Conservation (phyloP, 768 basidiomycete species). For the Coprinellus aureogranulatus region DNA sequence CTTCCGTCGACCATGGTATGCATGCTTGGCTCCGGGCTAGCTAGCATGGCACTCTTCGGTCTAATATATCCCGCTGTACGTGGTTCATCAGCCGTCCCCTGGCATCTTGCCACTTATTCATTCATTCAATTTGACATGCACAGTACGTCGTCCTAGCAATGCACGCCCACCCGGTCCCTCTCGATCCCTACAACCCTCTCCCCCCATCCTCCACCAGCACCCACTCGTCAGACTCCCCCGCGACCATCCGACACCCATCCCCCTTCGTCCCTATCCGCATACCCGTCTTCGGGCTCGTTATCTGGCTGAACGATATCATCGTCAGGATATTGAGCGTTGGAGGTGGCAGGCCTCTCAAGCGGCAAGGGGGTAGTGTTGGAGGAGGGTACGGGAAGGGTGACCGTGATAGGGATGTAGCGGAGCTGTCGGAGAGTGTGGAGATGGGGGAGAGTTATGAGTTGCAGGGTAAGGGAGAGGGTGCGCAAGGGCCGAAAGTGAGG, state of each 20-base stretch:
- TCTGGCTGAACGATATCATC: conserved; percentile 71
- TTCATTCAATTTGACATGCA: background rate
- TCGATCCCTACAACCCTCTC: conserved; percentile 70
- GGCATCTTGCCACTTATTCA: background rate
- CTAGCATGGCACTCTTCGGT: conserved; percentile 81
- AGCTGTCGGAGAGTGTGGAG: conserved; percentile 54
- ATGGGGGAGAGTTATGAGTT: conserved; percentile 45
- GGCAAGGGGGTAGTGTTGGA: background rate
- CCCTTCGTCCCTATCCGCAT: conserved; percentile 79
- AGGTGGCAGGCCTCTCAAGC: conserved; percentile 16
- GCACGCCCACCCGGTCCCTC: conserved; percentile 69
- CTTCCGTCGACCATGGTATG: conserved; percentile 72
- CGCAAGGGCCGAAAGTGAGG: background rate
- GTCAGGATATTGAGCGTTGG: conserved; percentile 62
- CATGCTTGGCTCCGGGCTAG: conserved; percentile 68
- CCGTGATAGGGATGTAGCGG: background rate
- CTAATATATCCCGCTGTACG: conserved; percentile 76
- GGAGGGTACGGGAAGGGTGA: conserved; percentile 1
- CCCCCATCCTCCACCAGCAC: conserved; percentile 22
- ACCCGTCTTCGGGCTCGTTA: conserved; percentile 70
- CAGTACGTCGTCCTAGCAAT: conserved; percentile 86
- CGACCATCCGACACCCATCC: conserved; percentile 60
- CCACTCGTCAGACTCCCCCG: too few species aligned
- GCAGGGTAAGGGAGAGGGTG: conserved; percentile 20
- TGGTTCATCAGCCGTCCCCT: conserved; percentile 7